These are phyloP conservation scores for Cryptomeria japonica DNA, from an alignment of 75 land plant genomes.

Conservation along the genomic window DNA sequence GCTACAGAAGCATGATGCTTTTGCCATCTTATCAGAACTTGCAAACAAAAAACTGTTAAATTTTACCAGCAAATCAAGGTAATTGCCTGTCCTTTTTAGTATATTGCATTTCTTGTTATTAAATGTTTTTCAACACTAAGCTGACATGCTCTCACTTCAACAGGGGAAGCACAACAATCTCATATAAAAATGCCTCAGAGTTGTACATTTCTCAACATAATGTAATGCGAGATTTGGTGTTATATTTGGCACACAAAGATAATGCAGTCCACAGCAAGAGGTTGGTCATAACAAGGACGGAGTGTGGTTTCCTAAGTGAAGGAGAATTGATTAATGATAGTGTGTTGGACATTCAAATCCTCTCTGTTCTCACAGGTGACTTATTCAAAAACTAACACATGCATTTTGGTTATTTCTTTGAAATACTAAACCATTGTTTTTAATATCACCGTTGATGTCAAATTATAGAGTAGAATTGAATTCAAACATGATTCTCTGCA, in stretches of 20 bases:
- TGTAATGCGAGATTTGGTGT: constrained; percentile 58
- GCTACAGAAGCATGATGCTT: constrained; percentile 22
- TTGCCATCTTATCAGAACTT: no score
- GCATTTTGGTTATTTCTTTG: no score
- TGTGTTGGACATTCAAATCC: constrained; percentile 30
- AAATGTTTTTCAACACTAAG: neutral
- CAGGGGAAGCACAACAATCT: neutral
- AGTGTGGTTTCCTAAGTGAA: constrained; percentile 41
- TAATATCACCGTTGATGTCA: no score
- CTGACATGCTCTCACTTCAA: no score
- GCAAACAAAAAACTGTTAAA: no score
- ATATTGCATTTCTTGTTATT: neutral
- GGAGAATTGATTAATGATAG: constrained; percentile 38
- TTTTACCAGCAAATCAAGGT: no score
- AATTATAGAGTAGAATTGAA: no score
- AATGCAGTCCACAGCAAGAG: constrained; percentile 26
- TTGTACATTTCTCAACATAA: constrained; percentile 50
- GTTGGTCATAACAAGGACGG: constrained; percentile 55
- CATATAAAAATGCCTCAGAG: constrained; percentile 16
- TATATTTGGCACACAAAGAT: constrained; percentile 24
- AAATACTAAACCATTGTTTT: no score
- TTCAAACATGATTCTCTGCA: no score
- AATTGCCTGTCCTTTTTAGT: neutral
- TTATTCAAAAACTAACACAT: neutral
- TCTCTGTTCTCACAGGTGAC: constrained; percentile 37